Conservation (phyloP, 768 basidiomycete genomes). For the Galerina marginata region DNA sequence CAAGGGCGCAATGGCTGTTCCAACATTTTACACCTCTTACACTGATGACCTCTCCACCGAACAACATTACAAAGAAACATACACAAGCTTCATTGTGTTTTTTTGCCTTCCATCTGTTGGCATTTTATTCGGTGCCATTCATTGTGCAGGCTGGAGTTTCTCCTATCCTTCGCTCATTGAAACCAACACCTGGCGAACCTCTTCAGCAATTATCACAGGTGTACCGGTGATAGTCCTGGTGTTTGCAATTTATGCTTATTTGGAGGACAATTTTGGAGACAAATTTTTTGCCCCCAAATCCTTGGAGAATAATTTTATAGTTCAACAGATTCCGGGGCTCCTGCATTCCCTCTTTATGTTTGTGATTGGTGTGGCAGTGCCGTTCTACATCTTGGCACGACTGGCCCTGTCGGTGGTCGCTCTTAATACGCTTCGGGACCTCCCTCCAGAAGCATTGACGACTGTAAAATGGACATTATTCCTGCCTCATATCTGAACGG, state of each 20-base stretch:
- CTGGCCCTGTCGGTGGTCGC: background rate
- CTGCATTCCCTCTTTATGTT: too few species aligned
- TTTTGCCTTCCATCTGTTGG: background rate
- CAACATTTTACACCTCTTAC: background rate
- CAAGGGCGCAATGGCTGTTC: too few species aligned
- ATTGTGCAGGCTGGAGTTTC: conserved; percentile 30
- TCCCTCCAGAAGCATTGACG: background rate
- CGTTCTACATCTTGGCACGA: conserved; percentile 6
- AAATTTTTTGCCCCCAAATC: too few species aligned
- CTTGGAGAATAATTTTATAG: background rate
- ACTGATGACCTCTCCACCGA: background rate
- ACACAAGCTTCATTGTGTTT: background rate
- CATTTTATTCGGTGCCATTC: conserved; percentile 31
- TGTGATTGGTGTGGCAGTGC: background rate
- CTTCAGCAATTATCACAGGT: background rate
- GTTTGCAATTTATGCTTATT: background rate
- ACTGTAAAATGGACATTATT: conserved; percentile 8
- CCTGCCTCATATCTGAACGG: conserved; percentile 3
- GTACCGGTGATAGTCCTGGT: background rate
- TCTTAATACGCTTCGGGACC: background rate
- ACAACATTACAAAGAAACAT: background rate
- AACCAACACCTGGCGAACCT: background rate
- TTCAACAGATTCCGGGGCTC: background rate
- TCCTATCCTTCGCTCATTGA: conserved; percentile 21
- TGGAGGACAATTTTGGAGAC: too few species aligned